Conservation (phyloP, 495 filamentous ascomycete genomes). For the Trichoderma gamsii region DNA sequence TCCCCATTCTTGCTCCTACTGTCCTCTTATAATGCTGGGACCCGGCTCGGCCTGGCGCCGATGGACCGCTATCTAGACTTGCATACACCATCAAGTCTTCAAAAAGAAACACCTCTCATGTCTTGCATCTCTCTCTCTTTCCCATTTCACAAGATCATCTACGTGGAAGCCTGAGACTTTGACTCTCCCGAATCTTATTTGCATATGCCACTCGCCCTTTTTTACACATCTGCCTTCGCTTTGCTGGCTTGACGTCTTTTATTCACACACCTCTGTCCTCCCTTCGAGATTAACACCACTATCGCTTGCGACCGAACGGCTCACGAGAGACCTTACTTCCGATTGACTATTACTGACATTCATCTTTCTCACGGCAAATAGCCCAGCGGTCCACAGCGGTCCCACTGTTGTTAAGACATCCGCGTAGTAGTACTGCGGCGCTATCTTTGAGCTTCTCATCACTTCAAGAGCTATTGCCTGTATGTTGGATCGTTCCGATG, state of each 20-base stretch:
- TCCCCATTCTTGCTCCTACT: background rate
- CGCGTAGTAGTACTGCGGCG: background rate
- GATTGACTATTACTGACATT: background rate
- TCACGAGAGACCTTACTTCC: background rate
- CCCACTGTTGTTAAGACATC: background rate
- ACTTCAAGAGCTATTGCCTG: background rate
- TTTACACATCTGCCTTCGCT: background rate
- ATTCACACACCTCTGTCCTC: background rate
- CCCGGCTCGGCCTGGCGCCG: conserved; percentile 2
- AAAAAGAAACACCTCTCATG: background rate
- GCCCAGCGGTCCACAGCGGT: background rate
- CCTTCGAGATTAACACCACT: background rate
- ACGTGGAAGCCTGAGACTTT: conserved; percentile 10
- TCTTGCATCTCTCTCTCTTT: background rate
- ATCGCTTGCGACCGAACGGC: background rate
- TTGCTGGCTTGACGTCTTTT: background rate
- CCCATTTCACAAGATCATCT: background rate
- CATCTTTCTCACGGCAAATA: background rate
- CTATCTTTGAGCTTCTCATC: background rate
- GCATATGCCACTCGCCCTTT: conserved; percentile 5
- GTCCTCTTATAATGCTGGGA: background rate
- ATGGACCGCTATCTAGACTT: background rate
- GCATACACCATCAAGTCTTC: conserved; percentile 5
- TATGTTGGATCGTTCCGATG: conserved; percentile 10
- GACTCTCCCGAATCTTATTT: conserved; percentile 10